Evolutionary conservation across 768 basidiomycete genomes (phyloP).

Genomic region (Russula virescens): DNA sequence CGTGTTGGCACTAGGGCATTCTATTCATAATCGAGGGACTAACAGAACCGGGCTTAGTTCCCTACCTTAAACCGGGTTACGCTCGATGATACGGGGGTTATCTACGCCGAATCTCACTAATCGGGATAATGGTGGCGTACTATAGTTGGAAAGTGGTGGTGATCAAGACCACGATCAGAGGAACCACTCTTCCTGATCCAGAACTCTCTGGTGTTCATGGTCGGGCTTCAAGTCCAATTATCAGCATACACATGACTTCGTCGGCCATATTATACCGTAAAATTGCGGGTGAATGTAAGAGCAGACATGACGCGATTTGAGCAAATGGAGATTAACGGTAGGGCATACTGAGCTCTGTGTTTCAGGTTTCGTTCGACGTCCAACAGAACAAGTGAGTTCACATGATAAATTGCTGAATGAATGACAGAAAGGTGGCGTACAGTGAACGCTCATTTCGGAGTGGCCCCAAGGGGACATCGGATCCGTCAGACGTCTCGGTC

Average conservation of each 20-base stretch:
- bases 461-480: conserved; percentile 1
- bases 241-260: not conserved
- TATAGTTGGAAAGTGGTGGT: not conserved
- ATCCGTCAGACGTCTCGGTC: not conserved
- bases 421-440: not conserved
- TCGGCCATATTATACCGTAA: not conserved
- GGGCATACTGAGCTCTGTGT: not conserved
- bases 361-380: not conserved
- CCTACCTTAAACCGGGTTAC: not conserved
- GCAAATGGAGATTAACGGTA: not conserved
- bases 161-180: not conserved
- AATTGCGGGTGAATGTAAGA: not conserved
- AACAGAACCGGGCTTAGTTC: not conserved
- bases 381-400: not conserved
- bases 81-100: not conserved
- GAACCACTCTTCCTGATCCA: not conserved
- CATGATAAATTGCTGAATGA: not conserved
- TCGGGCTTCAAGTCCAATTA: not conserved
- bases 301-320: not conserved
- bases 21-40: not conserved
- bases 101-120: conserved; percentile 1
- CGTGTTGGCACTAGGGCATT: not conserved
- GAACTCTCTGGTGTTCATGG: not conserved
- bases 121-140: not conserved
- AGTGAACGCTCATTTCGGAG: not conserved